Evolutionary conservation across 495 filamentous ascomycete genomes (phyloP).

Genomic region (Ascodesmis nigricans): DNA sequence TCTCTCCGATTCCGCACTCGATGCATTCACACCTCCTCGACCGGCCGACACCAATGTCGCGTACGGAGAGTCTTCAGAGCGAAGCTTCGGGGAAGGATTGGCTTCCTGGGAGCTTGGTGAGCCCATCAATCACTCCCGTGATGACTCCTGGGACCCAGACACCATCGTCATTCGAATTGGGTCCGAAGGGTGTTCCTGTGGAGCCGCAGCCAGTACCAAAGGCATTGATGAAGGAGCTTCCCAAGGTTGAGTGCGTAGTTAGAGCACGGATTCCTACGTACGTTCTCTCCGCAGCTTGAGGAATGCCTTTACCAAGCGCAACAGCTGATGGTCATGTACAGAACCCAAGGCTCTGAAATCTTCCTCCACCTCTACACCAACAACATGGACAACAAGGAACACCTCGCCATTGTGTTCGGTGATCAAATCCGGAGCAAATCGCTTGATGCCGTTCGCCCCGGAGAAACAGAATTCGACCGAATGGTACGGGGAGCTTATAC

Average conservation of each 20-base stretch:
- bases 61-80: background rate
- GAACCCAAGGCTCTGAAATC: constrained; percentile 75
- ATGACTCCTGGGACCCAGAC: constrained; percentile 61
- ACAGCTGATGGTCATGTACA: background rate
- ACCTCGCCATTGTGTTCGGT: constrained; percentile 95
- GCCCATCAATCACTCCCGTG: constrained; percentile 36
- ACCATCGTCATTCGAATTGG: constrained; percentile 37
- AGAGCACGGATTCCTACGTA: constrained; percentile 61
- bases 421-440: constrained; percentile 56
- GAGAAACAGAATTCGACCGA: constrained; percentile 87
- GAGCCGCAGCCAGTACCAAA: constrained; percentile 37
- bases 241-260: constrained; percentile 58
- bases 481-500: constrained; percentile 89
- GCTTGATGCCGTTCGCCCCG: constrained; percentile 55
- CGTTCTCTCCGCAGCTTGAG: background rate
- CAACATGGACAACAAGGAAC: constrained; percentile 80
- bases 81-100: background rate
- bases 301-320: background rate
- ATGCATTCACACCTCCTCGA: background rate
- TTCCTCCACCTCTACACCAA: constrained; percentile 91
- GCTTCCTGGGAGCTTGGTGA: constrained; percentile 4
- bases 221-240: constrained; percentile 39
- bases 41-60: background rate
- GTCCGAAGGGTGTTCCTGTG: constrained; percentile 30
- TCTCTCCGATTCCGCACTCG: background rate